Evolutionary conservation across 768 basidiomycete genomes (phyloP).

Genomic region (Leccinum barrowsii): DNA sequence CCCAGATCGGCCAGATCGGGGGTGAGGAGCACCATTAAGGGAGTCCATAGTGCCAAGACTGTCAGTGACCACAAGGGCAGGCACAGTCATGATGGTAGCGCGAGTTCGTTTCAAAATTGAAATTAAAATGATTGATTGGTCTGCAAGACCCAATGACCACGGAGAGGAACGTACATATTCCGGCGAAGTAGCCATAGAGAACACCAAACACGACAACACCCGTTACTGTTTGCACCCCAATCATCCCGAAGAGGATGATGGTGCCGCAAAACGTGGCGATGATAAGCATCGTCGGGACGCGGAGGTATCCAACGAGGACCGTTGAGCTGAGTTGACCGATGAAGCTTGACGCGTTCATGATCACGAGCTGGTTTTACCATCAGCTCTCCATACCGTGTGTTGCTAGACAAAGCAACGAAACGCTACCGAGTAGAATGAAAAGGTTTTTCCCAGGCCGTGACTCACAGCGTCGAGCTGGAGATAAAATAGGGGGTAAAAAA

Average conservation of each 20-base stretch:
- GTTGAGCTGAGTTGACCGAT: slow-evolving; percentile 52
- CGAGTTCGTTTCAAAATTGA: not conserved
- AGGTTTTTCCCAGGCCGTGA: slow-evolving; percentile 40
- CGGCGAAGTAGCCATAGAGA: slow-evolving; percentile 52
- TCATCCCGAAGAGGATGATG: slow-evolving; percentile 43
- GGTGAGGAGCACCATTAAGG: slow-evolving; percentile 43
- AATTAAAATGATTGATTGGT: not conserved
- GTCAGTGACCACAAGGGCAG: not conserved
- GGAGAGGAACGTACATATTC: slow-evolving; percentile 34
- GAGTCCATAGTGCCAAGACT: slow-evolving; percentile 42
- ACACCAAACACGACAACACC: slow-evolving; percentile 42
- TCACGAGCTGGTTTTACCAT: slow-evolving; percentile 41
- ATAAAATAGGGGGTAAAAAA: slow-evolving; percentile 59
- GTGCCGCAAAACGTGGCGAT: slow-evolving; percentile 37
- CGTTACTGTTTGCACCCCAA: slow-evolving; percentile 38
- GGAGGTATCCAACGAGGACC: slow-evolving; percentile 40
- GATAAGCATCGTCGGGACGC: slow-evolving; percentile 37
- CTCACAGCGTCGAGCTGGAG: slow-evolving; percentile 52
- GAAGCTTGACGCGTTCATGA: slow-evolving; percentile 53
- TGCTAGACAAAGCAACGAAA: not conserved
- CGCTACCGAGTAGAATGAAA: slow-evolving; percentile 60
- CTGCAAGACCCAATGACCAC: not conserved
- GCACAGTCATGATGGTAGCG: not conserved
- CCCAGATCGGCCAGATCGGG: slow-evolving; percentile 52
- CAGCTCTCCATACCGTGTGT: not conserved